A percentile compares a stretch with the other conserved stretches of the same genome.
Conservation (phyloP, 345 rosid genomes). For the Linum tenue region DNA sequence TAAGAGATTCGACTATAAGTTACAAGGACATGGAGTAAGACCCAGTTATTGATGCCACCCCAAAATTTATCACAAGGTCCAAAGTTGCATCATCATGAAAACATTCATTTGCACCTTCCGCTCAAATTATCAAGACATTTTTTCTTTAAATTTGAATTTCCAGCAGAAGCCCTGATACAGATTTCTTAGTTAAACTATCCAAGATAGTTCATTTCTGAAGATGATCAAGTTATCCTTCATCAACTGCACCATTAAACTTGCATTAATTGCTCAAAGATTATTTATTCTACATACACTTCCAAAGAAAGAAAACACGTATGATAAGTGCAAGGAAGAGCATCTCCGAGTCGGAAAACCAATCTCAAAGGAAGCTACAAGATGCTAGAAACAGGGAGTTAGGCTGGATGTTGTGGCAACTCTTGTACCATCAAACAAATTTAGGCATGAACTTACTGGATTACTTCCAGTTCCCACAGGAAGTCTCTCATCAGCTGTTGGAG, state of each 20-base stretch:
- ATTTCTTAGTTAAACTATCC: no score
- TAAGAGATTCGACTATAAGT: neutral
- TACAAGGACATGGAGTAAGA: no score
- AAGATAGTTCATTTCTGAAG: no score
- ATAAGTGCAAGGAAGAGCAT: slow-evolving; percentile 12
- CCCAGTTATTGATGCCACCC: no score
- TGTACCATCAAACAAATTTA: neutral
- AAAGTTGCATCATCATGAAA: neutral
- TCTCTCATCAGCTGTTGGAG: slow-evolving; percentile 55
- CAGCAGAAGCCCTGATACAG: no score
- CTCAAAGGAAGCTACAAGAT: slow-evolving; percentile 1
- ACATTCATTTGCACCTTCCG: no score
- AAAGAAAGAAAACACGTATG: slow-evolving; percentile 69
- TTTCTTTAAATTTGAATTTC: no score
- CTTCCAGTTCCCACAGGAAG: slow-evolving; percentile 94
- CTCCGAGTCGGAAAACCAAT: slow-evolving; percentile 5
- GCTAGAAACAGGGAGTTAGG: neutral
- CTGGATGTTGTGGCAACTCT: neutral
- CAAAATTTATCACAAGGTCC: neutral
- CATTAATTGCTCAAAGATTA: no score
- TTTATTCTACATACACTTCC: no score
- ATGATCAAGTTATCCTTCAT: no score
- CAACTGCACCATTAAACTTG: no score
- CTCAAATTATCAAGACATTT: no score
- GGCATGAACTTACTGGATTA: slow-evolving; percentile 63